Percentiles rank a stretch among this genome's conserved stretches.
Evolutionary conservation across 495 filamentous ascomycete species (phyloP).

Genomic region (Apodospora peruviana): DNA sequence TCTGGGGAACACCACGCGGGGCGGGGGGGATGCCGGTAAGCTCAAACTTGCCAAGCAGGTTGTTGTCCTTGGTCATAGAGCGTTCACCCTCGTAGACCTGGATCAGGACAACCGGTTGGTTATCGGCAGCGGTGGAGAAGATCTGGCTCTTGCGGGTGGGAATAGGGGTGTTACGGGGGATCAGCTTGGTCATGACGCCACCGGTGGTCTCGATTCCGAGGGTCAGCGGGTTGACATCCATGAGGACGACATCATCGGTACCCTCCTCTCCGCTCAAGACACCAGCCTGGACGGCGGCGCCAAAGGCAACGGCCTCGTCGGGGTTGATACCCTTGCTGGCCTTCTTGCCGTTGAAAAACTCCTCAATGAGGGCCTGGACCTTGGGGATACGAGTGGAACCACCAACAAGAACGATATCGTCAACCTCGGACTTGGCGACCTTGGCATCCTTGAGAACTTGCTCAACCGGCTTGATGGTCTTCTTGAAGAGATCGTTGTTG

Average conservation of each 20-base stretch:
- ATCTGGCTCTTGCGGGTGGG: conserved; percentile 96
- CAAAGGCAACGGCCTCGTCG: conserved; percentile 96
- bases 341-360: conserved; percentile 92
- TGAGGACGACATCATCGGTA: conserved; percentile 74
- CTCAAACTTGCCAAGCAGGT: conserved; percentile 95
- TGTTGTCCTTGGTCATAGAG: conserved; percentile 94
- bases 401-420: conserved; percentile 88
- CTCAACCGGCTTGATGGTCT: conserved; percentile 97
- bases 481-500: conserved; percentile 97
- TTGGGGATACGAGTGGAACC: conserved; percentile 96
- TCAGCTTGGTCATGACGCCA: conserved; percentile 97
- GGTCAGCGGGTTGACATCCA: conserved; percentile 97
- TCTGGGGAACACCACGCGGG: conserved; percentile 93
- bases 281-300: conserved; percentile 95
- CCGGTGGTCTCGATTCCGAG: conserved; percentile 98
- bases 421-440: conserved; percentile 78
- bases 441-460: conserved; percentile 93
- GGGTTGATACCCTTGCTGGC: conserved; percentile 98
- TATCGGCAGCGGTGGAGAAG: conserved; percentile 96
- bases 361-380: conserved; percentile 89
- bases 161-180: conserved; percentile 91
- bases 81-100: conserved; percentile 97
- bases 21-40: conserved; percentile 91
- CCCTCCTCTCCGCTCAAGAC: conserved; percentile 83
- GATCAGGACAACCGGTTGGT: conserved; percentile 95